A percentile compares a stretch with the other conserved stretches of the same genome.
These are phyloP conservation scores for Chondrus crispus DNA, from an alignment of 23 red algal genomes.

Conservation along the genomic window DNA sequence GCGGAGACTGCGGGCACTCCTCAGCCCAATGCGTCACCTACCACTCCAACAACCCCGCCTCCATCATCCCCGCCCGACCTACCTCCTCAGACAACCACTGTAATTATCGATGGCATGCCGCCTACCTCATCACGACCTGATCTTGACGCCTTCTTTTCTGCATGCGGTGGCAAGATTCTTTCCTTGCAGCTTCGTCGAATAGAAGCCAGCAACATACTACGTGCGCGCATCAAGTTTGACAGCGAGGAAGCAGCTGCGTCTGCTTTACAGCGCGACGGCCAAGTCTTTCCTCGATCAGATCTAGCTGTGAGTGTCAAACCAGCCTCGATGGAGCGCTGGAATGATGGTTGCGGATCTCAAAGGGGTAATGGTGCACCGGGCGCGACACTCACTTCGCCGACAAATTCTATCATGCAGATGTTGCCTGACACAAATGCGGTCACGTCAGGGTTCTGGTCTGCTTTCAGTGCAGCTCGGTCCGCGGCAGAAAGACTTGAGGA, in stretches of 20 bases:
- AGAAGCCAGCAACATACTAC: slow-evolving; percentile 8
- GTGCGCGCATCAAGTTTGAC: slow-evolving; percentile 47
- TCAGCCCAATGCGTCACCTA: neutral
- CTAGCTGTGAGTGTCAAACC: slow-evolving; percentile 22
- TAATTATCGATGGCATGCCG: slow-evolving; percentile 58
- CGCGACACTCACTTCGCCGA: too few relatives aligned
- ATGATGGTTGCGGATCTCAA: neutral
- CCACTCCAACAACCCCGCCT: neutral
- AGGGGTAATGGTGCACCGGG: neutral
- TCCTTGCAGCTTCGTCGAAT: slow-evolving; percentile 25
- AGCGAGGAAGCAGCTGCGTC: neutral
- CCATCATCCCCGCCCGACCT: neutral
- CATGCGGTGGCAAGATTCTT: neutral
- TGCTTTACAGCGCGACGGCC: slow-evolving; percentile 16
- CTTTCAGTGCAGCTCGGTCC: slow-evolving; percentile 28
- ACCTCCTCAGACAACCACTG: neutral
- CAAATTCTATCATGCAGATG: neutral
- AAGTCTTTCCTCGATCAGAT: neutral
- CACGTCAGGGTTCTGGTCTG: slow-evolving; percentile 36
- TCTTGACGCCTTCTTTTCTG: slow-evolving; percentile 30
- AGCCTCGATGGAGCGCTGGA: slow-evolving; percentile 37
- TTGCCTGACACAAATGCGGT: slow-evolving; percentile 39
- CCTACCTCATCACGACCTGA: slow-evolving; percentile 25
- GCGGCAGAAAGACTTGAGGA: slow-evolving; percentile 52
- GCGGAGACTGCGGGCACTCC: neutral